Evolutionary conservation across 306 rosid species (phyloP).

Genomic region (Vicia faba): DNA sequence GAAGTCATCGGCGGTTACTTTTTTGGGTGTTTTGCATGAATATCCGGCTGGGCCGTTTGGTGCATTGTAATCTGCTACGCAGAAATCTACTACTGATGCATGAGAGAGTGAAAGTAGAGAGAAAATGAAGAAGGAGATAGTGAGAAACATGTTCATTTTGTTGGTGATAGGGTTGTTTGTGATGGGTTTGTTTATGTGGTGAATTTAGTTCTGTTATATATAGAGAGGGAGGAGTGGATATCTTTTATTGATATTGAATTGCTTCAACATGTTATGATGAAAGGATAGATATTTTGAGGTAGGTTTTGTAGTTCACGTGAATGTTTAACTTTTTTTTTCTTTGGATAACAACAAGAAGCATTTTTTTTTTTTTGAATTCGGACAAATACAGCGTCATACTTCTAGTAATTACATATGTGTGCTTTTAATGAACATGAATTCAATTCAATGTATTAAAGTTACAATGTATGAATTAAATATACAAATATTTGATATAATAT

Average conservation of each 20-base stretch:
- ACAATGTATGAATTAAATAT: too few species aligned
- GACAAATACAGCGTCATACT: too few species aligned
- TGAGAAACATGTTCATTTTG: conserved; percentile 40
- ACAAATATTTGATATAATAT: too few species aligned
- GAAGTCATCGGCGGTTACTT: conserved; percentile 60
- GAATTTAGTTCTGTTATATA: conserved; percentile 6
- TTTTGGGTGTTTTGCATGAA: conserved; percentile 57
- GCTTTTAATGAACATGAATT: too few species aligned
- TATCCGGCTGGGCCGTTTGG: conserved; percentile 71
- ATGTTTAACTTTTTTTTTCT: conserved; percentile 17
- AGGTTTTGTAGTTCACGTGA: conserved; percentile 49
- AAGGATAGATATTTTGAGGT: conserved; percentile 43
- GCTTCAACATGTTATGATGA: conserved; percentile 1
- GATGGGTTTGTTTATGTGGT: not conserved
- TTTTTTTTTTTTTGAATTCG: conserved; percentile 48
- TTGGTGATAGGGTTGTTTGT: not conserved
- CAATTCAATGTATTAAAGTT: too few species aligned
- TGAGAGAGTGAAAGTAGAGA: conserved; percentile 46
- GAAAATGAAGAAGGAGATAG: conserved; percentile 25
- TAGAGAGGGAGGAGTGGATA: conserved; percentile 26
- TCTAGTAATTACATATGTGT: too few species aligned
- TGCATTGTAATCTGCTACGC: conserved; percentile 63
- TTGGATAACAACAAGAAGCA: conserved; percentile 43
- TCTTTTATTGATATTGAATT: conserved; percentile 6
- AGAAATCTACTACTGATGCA: conserved; percentile 74